Evolutionary conservation across 495 filamentous ascomycete species (phyloP), one percentile per base, ranked within the genome.

Genomic region (Hypomontagnella monticulosa): DNA sequence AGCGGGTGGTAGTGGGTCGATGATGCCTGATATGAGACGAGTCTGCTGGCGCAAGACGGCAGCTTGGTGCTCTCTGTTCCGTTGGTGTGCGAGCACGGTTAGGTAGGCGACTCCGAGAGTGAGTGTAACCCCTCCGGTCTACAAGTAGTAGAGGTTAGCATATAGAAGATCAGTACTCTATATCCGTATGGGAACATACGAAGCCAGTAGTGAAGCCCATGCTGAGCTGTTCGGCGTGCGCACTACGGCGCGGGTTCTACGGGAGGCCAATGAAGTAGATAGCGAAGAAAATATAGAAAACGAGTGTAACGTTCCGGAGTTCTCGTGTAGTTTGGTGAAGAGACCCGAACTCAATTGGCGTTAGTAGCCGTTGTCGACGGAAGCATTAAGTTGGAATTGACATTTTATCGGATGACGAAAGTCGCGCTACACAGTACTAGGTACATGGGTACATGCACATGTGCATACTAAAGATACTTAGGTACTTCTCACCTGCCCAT

Each of bases 161-260:
- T 58, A 66, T 64, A 32, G 50, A 23, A 9, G 9, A 36, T 4
- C 0, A 20, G 16, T 10, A 14, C 10, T 18, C 32, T 8, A 36
- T 43, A 34, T 15, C 18, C 19, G 37, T 44, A 48, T 15, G 8
- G 18, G 14, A 53, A 66, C 88, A 50, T 84, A 97, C 93, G 69
- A 96, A 91, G 74, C 93, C 93, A 12, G 89, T 81, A 64, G 89
- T 84, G 81, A 92, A 92, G 57, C 90, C 89, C 91, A 93, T 93
- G 61, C 5, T 69, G 63, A 71, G 60, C 47, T 59, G 47, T 32
- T 70, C 18, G 15, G 14, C 58, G 14, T 58, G 64, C 59, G 64
- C 67, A 10, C 71, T 33, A 63, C n/a, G 48, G 71, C 66, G 75
- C 73, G 60, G 18, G 11, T 59, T 4, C 10, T 46, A 23, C 41